These are phyloP conservation scores for Begonia fuchsioides DNA, from an alignment of 306 rosid species.

Conservation along the genomic window DNA sequence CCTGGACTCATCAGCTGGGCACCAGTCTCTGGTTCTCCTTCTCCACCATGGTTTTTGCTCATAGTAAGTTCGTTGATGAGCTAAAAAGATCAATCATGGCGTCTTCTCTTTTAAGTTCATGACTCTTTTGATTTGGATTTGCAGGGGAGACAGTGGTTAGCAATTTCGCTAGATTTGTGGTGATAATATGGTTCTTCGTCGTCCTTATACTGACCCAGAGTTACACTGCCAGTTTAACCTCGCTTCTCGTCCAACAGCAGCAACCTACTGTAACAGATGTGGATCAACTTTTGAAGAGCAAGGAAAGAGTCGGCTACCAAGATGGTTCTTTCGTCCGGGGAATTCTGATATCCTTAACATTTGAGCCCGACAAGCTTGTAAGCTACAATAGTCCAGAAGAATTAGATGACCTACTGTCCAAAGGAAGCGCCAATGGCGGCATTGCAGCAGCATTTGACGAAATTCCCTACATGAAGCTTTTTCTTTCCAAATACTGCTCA, in stretches of 20 bases:
- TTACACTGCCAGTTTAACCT: constrained; percentile 8
- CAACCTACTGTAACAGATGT: too few relatives aligned
- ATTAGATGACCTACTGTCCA: constrained; percentile 10
- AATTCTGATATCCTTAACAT: neutral
- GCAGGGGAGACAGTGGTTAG: constrained; percentile 8
- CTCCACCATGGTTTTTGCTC: constrained; percentile 8
- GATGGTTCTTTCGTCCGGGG: neutral
- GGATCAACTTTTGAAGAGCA: neutral
- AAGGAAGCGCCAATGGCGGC: constrained; percentile 18
- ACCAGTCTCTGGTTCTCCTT: constrained; percentile 9
- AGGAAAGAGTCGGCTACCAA: neutral
- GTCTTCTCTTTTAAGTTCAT: neutral
- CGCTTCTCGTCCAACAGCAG: too few relatives aligned
- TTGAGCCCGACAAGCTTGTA: neutral
- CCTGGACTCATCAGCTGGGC: constrained; percentile 3
- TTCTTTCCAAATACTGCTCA: constrained; percentile 2
- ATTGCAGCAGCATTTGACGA: constrained; percentile 12
- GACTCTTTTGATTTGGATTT: neutral
- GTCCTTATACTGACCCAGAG: constrained; percentile 11
- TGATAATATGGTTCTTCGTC: constrained; percentile 12
- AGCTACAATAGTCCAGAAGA: neutral
- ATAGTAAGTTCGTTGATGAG: constrained; percentile 6
- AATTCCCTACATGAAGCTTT: constrained; percentile 11
- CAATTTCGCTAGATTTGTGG: constrained; percentile 6
- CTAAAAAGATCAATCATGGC: neutral